Evolutionary conservation across 1,139 yeast species (phyloP), one percentile per base, ranked within the genome.

Genomic region (Geotrichum reessii): DNA sequence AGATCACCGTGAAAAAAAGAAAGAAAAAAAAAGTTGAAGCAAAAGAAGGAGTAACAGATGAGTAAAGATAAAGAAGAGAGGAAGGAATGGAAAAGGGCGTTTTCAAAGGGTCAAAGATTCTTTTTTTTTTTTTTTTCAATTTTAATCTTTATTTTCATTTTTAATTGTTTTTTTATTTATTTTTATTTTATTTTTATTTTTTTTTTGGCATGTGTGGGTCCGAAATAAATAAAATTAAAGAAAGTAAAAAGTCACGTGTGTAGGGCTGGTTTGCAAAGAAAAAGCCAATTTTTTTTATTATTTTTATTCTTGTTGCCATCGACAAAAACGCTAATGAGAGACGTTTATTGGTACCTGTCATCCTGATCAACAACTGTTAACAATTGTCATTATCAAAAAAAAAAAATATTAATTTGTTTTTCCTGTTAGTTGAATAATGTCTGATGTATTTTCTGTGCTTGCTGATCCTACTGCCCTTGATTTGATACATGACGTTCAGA

Each of bases 401-500:
- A 27, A 21, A 50, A 24, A 21, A n/a, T n/a, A n/a, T n/a, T n/a
- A n/a, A n/a, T n/a, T n/a, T n/a, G n/a, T n/a, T n/a, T n/a, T n/a
- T n/a, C n/a, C n/a, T n/a, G n/a, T n/a, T n/a, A n/a, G n/a, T n/a
- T n/a, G n/a, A n/a, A 53, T 27, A 12, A 42, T 37, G 37, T 19
- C 22, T 11, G 11, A 24, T n/a, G 9, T 21, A 5, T 19, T 44
- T 22, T 51, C 55, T n/a, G 42, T 56, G 9, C 50, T 56, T 12
- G 56, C 33, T 11, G 58, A 56, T 28, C 24, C 33, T 2, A 55
- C 59, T 3, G 57, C 61, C 1, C 24, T 58, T 37, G 76, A 75
- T 0, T 75, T 73, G 9, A 69, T 78, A 8, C 48, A 63, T 0
- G 79, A 76, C 33, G 75, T 72, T 0, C 52, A 56, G 12, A 37